Evolutionary conservation across 495 filamentous ascomycete species (phyloP).

Genomic region (Aspergillus baeticus): DNA sequence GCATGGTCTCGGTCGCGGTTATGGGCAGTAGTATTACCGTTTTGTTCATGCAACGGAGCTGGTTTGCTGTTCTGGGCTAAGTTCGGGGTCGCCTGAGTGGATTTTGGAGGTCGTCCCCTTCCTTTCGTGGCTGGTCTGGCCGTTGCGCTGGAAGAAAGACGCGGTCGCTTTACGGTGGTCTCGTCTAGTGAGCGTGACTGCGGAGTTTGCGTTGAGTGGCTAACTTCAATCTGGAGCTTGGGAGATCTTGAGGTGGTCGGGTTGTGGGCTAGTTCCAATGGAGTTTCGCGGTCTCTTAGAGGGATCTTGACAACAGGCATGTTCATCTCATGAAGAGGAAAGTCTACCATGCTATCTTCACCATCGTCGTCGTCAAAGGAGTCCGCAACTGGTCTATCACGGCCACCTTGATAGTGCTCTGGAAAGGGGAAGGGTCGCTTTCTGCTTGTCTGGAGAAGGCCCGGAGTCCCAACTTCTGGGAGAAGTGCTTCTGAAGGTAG

Average conservation of each 20-base stretch:
- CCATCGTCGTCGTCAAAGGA: constrained; percentile 32
- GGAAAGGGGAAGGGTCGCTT: constrained; percentile 41
- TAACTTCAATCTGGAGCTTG: constrained; percentile 19
- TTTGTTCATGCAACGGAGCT: constrained; percentile 20
- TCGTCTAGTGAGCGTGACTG: constrained; percentile 10
- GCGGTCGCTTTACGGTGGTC: constrained; percentile 32
- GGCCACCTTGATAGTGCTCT: constrained; percentile 30
- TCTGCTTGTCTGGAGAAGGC: constrained; percentile 36
- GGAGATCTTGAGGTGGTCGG: constrained; percentile 11
- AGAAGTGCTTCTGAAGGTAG: constrained; percentile 17
- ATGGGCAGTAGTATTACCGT: constrained; percentile 10
- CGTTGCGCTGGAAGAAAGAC: constrained; percentile 20
- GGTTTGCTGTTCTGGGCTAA: constrained; percentile 17
- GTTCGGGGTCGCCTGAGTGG: constrained; percentile 20
- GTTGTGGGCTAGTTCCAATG: background rate
- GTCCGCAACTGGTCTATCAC: constrained; percentile 30
- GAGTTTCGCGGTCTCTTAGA: constrained; percentile 11
- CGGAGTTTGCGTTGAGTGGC: constrained; percentile 11
- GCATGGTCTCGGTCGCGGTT: constrained; percentile 5
- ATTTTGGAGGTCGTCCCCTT: constrained; percentile 35
- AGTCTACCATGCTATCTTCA: constrained; percentile 33
- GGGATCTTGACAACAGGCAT: constrained; percentile 27
- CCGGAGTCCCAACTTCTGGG: constrained; percentile 39
- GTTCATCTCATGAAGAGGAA: constrained; percentile 21
- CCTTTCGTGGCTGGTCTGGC: constrained; percentile 17